Conservation (phyloP, 345 rosid genomes). For the Eucalyptus caleyi region DNA sequence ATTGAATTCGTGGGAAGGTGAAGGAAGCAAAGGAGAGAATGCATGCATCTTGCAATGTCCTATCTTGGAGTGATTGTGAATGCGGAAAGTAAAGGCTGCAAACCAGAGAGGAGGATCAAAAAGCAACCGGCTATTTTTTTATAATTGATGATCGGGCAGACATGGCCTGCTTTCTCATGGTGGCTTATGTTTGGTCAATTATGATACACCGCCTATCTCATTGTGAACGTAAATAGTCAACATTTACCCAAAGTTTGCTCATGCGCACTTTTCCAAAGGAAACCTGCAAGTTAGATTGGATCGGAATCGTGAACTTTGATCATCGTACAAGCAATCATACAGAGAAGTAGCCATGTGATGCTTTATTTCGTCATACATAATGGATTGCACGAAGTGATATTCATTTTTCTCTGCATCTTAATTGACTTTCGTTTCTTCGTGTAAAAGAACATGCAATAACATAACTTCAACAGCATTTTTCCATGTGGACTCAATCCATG, state of each 20-base stretch:
- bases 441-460: not conserved
- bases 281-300: not conserved
- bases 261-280: not conserved
- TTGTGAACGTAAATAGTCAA: not conserved
- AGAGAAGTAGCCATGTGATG: not conserved
- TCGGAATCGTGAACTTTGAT: not conserved
- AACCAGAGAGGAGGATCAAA: too few relatives aligned
- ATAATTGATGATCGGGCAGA: not conserved
- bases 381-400: not conserved
- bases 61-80: not conserved
- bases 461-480: not conserved
- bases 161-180: not conserved
- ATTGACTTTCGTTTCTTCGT: not conserved
- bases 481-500: not conserved
- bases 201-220: not conserved
- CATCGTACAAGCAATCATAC: not conserved
- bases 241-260: not conserved
- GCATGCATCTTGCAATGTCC: not conserved
- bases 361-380: rapidly evolving
- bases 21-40: not conserved
- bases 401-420: not conserved
- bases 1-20: not conserved
- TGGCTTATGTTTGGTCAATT: not conserved
- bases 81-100: not conserved
- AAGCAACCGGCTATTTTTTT: not conserved